Base-by-base conservation (phyloP, 2,329 filamentous ascomycete genomes). In the Fusarium ambrosium region DNA sequence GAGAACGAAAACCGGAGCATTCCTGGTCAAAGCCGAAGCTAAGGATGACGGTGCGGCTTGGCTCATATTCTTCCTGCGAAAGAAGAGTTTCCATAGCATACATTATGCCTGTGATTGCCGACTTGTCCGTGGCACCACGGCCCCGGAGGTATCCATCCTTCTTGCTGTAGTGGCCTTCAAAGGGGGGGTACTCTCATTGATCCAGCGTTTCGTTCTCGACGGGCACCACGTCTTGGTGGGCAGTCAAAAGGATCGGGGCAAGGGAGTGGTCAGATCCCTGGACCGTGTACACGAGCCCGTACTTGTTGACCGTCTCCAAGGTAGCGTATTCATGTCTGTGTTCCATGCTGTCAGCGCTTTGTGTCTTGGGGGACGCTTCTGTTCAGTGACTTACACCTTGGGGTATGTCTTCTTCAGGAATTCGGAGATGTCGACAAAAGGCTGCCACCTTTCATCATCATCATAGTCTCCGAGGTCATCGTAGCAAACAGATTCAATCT, bases 1-100 rank as follows among this genome's bases (percentile, higher is more conserved):
- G 85, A 20, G 80, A 81, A 36, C 87, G 85, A 20, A 80, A 81
- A 9, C 90, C 89, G 27, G 87, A 87, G 56, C 87, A 89, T 78
- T 92, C 90, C 73, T 92, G 90, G 69, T 92, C 91, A 68, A 91
- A 92, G 1, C 91, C 91, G 71, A 92, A 90, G 2, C 88, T 88
- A 2, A 92, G 78, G 4, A 92, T 79, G 10, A 92, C 83, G 0
- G 89, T 90, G 60, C 91, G 85, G 39, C 83, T 84, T 0, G 90
- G 90, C 2, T 81, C 73, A 81, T 86, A 92, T 3, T 80, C 72
- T 1, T 82, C 80, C 43, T 88, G 85, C 0, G 82, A 80, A 7
- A 92, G 77, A 0, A 91, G 82, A 2, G 85, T 81, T 74, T 92
- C 90, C 5, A 81, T 48, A 3, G 78, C 77, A 0, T 79, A 79